Percentiles rank a stretch among this genome's conserved stretches.
Conservation (phyloP, 208 protist species). For the Acanthamoeba lenticulata region DNA sequence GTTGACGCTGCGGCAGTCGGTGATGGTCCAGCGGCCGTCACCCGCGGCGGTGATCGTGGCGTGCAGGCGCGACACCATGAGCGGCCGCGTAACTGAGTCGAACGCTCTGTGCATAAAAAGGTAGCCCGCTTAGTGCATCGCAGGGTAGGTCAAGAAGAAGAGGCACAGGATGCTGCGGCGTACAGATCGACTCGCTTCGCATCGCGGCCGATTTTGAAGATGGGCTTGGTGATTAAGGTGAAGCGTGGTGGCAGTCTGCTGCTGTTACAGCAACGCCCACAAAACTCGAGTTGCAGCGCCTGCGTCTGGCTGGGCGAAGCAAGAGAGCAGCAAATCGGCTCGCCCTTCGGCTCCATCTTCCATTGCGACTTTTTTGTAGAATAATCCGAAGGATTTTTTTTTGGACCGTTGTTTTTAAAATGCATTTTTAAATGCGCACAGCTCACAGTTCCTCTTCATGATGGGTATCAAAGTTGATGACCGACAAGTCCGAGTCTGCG, state of each 20-base stretch:
- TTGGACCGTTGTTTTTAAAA: no score
- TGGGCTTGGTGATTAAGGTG: neutral
- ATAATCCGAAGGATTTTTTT: no score
- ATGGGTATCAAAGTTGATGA: no score
- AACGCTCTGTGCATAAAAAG: neutral
- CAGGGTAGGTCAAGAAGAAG: neutral
- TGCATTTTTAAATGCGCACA: no score
- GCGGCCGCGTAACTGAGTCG: neutral
- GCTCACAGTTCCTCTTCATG: no score
- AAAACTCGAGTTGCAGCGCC: no score
- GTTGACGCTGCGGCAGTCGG: conserved; percentile 30
- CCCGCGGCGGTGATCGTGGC: neutral
- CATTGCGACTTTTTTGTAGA: no score
- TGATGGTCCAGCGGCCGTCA: neutral
- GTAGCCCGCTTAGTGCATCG: neutral
- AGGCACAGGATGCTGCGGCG: neutral
- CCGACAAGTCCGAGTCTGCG: no score
- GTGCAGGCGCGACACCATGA: conserved; percentile 59
- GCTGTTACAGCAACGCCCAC: no score
- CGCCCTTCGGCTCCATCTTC: no score
- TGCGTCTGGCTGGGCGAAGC: no score
- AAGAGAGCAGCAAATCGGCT: no score
- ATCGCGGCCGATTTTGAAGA: conserved; percentile 19
- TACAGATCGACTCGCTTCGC: conserved; percentile 15
- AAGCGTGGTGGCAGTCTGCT: neutral